These are phyloP conservation scores for Hebeloma cylindrosporum DNA, from an alignment of 768 basidiomycete genomes.

Conservation along the genomic window DNA sequence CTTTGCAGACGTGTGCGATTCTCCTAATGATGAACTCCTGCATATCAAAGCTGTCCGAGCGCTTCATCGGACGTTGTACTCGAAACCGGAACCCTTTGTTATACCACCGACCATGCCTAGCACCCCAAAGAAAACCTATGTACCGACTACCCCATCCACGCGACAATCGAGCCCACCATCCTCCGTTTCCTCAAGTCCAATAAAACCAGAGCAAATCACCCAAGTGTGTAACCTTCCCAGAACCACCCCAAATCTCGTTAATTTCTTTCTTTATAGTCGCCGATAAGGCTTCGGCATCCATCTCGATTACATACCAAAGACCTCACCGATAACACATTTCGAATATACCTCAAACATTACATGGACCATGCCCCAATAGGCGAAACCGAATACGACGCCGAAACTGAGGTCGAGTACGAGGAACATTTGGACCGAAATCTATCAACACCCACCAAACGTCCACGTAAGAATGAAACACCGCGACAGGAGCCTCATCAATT, in stretches of 20 bases:
- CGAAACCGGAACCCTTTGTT: conserved; percentile 47
- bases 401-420: conserved; percentile 6
- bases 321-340: conserved; percentile 69
- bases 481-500: conserved; percentile 12
- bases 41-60: conserved; percentile 55
- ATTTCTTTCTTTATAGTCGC: conserved; percentile 21
- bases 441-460: conserved; percentile 38
- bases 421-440: conserved; percentile 20
- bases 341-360: conserved; percentile 76
- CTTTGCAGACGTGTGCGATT: conserved; percentile 42
- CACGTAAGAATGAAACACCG: conserved; percentile 16
- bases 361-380: conserved; percentile 57
- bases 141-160: conserved; percentile 11
- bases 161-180: conserved; percentile 16
- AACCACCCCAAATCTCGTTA: conserved; percentile 15
- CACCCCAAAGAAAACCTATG: conserved; percentile 15
- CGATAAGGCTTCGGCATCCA: conserved; percentile 67
- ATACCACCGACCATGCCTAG: conserved; percentile 31
- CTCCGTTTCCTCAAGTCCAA: conserved; percentile 22
- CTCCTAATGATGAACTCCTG: conserved; percentile 56
- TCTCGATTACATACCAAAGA: conserved; percentile 65
- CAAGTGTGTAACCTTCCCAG: no score
- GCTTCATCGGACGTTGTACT: conserved; percentile 56
- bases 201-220: conserved; percentile 10
- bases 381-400: conserved; percentile 19